These are phyloP conservation scores for Lentinula guzmanii DNA, from an alignment of 768 basidiomycete species.

Conservation along the genomic window DNA sequence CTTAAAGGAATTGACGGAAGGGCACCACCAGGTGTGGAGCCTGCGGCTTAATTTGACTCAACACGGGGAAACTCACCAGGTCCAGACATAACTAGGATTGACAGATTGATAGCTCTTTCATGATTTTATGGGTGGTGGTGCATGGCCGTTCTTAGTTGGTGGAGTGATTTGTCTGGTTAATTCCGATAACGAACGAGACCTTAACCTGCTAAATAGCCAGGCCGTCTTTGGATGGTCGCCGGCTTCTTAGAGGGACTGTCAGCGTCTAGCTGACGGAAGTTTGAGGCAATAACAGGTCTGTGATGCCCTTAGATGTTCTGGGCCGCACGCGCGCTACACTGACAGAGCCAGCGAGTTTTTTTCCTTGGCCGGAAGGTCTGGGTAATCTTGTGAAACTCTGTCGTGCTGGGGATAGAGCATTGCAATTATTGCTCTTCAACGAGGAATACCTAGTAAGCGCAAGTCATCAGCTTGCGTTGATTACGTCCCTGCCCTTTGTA, in stretches of 20 bases:
- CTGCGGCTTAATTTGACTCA: conserved; percentile 85
- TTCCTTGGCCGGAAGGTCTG: conserved; percentile 69
- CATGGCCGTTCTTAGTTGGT: conserved; percentile 87
- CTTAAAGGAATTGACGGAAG: conserved; percentile 82
- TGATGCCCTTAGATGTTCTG: conserved; percentile 90
- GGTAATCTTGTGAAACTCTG: conserved; percentile 76
- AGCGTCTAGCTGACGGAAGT: conserved; percentile 77
- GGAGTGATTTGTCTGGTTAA: conserved; percentile 98
- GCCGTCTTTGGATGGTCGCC: conserved; percentile 65
- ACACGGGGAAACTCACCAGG: conserved; percentile 79
- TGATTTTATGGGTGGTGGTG: conserved; percentile 85
- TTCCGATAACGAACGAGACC: conserved; percentile 94
- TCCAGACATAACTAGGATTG: conserved; percentile 73
- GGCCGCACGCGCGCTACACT: conserved; percentile 86
- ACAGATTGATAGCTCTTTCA: conserved; percentile 83
- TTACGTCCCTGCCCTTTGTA: conserved; percentile 90
- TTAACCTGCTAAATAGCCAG: conserved; percentile 90
- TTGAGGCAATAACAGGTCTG: conserved; percentile 90
- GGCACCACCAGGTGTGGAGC: conserved; percentile 50
- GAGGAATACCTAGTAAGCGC: conserved; percentile 86
- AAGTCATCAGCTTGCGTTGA: conserved; percentile 87
- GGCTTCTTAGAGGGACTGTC: conserved; percentile 87
- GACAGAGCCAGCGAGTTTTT: conserved; percentile 82
- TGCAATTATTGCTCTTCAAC: conserved; percentile 92
- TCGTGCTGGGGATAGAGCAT: conserved; percentile 86